Evolutionary conservation across 257 asterid species (phyloP), one percentile per base, ranked within the genome.

Genomic region (Primulina huaijiensis): DNA sequence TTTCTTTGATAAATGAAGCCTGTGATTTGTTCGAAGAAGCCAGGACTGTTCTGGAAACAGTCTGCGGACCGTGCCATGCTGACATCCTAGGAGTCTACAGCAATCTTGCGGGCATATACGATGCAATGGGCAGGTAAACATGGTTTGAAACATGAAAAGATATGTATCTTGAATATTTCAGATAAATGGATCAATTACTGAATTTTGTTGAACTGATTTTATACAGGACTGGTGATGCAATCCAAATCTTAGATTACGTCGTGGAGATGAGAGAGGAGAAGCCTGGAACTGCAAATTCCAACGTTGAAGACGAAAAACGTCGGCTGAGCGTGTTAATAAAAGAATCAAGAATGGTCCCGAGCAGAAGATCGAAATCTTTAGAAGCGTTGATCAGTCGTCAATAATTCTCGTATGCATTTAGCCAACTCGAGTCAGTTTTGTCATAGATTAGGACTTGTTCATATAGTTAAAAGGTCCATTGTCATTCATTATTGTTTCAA

Each of bases 241-340:
- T 94, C 16, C 92, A 91, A 72, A 85, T 94, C 55, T 75, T 94
- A 82, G 97, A 94, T 38, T 88, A 86, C 65, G 86, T 91, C 0
- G 96, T 94, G 17, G 86, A 85, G 60, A 72, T 91, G 85, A 86
- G 99, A 74, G 97, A 94, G 83, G 99, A 89, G 82, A 89, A 74
- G 77, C 91, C 89, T 0, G 99, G 99, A 12, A 93, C 96, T 0
- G 95, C 96, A 52, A 88, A 86, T 80, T 90, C 96, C 0, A 95
- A 85, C 8, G 99, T 88, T 53, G 89, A 85, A 37, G 97, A 94
- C 20, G 99, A 94, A 83, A 89, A 83, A 75, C 76, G 83, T 8
- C 80, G 96, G 50, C 75, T 94, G 64, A 81, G 82, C 5, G 87
- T 72, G 80, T 74, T 94, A 59, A 30, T 91, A 43, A 91, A 86